These are phyloP conservation scores for Chlorella sp. DNA, from an alignment of 139 green algal genomes.

Conservation along the genomic window DNA sequence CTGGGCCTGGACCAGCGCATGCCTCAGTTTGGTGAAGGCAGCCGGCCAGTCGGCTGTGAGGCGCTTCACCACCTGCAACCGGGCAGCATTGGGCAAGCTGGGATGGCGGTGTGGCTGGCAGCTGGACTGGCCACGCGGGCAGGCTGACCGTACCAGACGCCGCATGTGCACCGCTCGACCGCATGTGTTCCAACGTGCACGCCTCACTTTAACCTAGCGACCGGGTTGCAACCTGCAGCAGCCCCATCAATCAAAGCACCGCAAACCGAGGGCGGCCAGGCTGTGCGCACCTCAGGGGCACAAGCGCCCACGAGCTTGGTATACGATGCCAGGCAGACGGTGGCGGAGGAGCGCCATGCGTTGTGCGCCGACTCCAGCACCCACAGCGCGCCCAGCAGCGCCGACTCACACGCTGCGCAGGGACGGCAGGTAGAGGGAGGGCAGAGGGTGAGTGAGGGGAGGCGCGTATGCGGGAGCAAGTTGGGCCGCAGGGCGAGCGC, in stretches of 20 bases:
- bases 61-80: background rate
- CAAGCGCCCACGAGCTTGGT: background rate
- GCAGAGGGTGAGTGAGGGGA: background rate
- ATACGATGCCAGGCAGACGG: background rate
- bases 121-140: background rate
- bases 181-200: too few species aligned
- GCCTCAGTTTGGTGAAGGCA: background rate
- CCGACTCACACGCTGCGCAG: background rate
- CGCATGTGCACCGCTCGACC: background rate
- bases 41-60: background rate
- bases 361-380: background rate
- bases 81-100: background rate
- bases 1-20: background rate
- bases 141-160: background rate
- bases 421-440: background rate
- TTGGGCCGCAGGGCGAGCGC: background rate
- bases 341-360: background rate
- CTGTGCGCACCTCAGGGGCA: background rate
- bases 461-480: background rate
- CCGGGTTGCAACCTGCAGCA: background rate
- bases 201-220: background rate
- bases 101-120: background rate
- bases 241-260: too few species aligned
- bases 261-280: background rate
- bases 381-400: slow-evolving; percentile 1